Conservation (phyloP, 129 eudicot species). For the Helianthus tuberosus region DNA sequence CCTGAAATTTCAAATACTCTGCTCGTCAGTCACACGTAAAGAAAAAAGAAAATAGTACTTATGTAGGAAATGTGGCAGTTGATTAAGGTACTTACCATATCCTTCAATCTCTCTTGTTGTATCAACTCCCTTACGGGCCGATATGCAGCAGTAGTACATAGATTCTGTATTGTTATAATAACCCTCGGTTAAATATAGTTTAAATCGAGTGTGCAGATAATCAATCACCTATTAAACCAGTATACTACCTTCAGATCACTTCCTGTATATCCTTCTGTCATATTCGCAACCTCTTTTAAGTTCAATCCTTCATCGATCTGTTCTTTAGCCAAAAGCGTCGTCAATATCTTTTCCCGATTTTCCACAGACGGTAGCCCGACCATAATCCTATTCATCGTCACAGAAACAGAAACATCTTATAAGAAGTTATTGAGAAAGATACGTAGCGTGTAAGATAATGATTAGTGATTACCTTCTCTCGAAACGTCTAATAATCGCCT, state of each 20-base stretch:
- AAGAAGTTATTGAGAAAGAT: background rate
- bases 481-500: conserved; percentile 92
- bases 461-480: conserved; percentile 79
- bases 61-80: background rate
- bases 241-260: conserved; percentile 84
- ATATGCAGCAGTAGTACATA: conserved; percentile 94
- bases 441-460: background rate
- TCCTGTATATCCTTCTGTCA: conserved; percentile 94
- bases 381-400: conserved; percentile 65
- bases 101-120: conserved; percentile 81
- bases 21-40: background rate
- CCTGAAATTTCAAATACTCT: conserved; percentile 39
- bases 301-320: conserved; percentile 55
- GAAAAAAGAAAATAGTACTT: background rate
- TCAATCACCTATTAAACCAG: background rate
- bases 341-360: conserved; percentile 77
- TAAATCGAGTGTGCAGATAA: background rate
- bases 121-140: conserved; percentile 94
- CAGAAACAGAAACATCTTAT: background rate
- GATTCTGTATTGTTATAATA: conserved; percentile 50
- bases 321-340: conserved; percentile 76
- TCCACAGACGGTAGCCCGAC: conserved; percentile 91
- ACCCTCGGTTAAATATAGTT: conserved; percentile 1
- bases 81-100: conserved; percentile 47
- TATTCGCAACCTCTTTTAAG: conserved; percentile 65